Evolutionary conservation across 371 early-diverging fungal genomes (phyloP).

Genomic region (Gilbertella persicaria): DNA sequence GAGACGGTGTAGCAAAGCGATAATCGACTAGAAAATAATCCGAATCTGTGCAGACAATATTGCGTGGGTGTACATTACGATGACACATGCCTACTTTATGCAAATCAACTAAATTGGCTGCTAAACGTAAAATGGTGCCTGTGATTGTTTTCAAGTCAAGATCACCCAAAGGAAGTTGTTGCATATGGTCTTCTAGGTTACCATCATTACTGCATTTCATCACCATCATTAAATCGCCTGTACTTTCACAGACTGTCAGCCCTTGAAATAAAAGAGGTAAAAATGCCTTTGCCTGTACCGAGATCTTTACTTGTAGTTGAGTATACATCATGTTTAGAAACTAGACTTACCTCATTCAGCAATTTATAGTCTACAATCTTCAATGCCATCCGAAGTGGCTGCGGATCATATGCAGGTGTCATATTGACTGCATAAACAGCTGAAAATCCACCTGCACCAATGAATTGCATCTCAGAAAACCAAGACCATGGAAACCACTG

Average conservation of each 20-base stretch:
- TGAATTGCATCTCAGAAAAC: constrained; percentile 52
- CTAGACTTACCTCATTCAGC: constrained; percentile 38
- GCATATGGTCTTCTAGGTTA: constrained; percentile 50
- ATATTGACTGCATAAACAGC: constrained; percentile 47
- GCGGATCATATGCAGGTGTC: constrained; percentile 38
- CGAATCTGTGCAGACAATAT: constrained; percentile 47
- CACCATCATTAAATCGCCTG: constrained; percentile 55
- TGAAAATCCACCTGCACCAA: constrained; percentile 53
- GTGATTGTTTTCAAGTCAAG: constrained; percentile 50
- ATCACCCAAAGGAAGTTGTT: constrained; percentile 44
- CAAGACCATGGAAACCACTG: constrained; percentile 54
- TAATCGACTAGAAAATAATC: constrained; percentile 54
- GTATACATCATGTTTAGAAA: neutral
- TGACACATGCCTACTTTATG: constrained; percentile 51
- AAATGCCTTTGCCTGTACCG: constrained; percentile 50
- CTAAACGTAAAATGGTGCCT: constrained; percentile 45
- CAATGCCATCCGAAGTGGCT: constrained; percentile 39
- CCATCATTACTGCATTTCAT: constrained; percentile 52
- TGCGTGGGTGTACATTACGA: constrained; percentile 48
- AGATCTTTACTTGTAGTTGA: constrained; percentile 26
- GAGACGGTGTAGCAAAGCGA: constrained; percentile 46
- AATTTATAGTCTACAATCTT: constrained; percentile 52
- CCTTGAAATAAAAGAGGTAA: constrained; percentile 48
- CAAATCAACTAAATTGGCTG: constrained; percentile 40
- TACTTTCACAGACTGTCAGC: constrained; percentile 50